Evolutionary conservation across 306 rosid species (phyloP).

Genomic region (Trichosanthes truncata): DNA sequence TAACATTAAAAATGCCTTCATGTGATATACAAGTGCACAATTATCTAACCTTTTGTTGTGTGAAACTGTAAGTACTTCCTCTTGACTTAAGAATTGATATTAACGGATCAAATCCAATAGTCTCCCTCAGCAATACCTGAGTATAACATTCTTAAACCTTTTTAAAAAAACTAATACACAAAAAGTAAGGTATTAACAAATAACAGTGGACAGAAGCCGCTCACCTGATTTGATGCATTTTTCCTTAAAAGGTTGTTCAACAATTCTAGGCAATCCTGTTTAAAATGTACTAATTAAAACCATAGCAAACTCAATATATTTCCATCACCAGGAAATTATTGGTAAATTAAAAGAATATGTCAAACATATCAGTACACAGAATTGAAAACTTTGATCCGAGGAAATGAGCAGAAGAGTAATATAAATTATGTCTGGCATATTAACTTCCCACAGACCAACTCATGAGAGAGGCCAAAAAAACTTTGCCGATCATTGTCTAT

Average conservation of each 20-base stretch:
- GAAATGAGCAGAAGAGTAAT: not conserved
- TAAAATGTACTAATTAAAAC: constrained; percentile 20
- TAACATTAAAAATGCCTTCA: not conserved
- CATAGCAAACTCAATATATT: constrained; percentile 5
- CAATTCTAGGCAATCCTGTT: constrained; percentile 87
- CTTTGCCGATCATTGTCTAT: not conserved
- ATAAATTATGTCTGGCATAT: not conserved
- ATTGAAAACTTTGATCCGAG: not conserved
- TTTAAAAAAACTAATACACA: constrained; percentile 11
- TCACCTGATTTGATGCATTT: constrained; percentile 80
- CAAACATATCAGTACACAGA: not conserved
- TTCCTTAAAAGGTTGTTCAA: constrained; percentile 71
- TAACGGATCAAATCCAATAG: constrained; percentile 75
- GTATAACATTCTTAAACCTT: constrained; percentile 10
- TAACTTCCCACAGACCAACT: not conserved
- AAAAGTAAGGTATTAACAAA: not conserved
- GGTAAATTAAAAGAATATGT: not conserved
- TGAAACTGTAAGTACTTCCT: constrained; percentile 62
- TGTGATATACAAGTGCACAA: constrained; percentile 21
- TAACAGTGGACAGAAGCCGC: constrained; percentile 17
- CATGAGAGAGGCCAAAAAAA: not conserved
- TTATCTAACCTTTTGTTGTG: constrained; percentile 89
- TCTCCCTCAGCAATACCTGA: constrained; percentile 83
- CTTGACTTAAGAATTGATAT: constrained; percentile 65
- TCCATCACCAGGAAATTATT: not conserved